Percentiles rank a stretch among this genome's conserved stretches.
Conservation (phyloP, 2,329 filamentous ascomycete species). For the Fusarium miscanthi region DNA sequence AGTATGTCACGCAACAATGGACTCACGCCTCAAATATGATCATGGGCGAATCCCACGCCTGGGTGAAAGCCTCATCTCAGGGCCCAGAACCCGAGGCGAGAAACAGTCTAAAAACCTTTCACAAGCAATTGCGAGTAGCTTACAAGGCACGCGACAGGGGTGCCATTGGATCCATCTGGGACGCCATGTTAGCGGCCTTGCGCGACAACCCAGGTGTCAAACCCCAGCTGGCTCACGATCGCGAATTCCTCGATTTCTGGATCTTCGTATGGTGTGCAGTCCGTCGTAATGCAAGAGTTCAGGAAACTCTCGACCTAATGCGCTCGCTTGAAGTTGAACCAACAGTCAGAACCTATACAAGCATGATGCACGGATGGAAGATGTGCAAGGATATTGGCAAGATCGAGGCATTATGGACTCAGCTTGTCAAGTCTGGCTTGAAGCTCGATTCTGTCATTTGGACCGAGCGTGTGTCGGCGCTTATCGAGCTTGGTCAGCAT, state of each 20-base stretch:
- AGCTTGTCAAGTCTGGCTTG: slow-evolving; percentile 67
- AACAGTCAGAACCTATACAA: slow-evolving; percentile 74
- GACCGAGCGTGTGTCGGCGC: slow-evolving; percentile 75
- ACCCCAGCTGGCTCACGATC: slow-evolving; percentile 47
- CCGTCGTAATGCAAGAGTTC: slow-evolving; percentile 44
- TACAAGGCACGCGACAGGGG: slow-evolving; percentile 46
- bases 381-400: slow-evolving; percentile 67
- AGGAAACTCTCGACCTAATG: slow-evolving; percentile 58
- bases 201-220: slow-evolving; percentile 41
- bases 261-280: slow-evolving; percentile 55
- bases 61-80: slow-evolving; percentile 28
- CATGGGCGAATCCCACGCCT: slow-evolving; percentile 31
- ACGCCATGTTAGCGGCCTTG: slow-evolving; percentile 45
- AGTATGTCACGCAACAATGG: slow-evolving; percentile 49
- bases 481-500: slow-evolving; percentile 67
- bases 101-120: slow-evolving; percentile 32
- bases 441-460: slow-evolving; percentile 74
- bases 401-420: slow-evolving; percentile 74
- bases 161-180: slow-evolving; percentile 49
- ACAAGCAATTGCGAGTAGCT: slow-evolving; percentile 47
- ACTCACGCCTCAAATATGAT: slow-evolving; percentile 41
- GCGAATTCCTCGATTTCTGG: slow-evolving; percentile 55
- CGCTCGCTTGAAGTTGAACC: slow-evolving; percentile 63
- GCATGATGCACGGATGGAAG: slow-evolving; percentile 78
- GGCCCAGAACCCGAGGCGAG: slow-evolving; percentile 5